Conservation (phyloP, 192 early-diverging fungal genomes). For the Chytriomyces sp. region DNA sequence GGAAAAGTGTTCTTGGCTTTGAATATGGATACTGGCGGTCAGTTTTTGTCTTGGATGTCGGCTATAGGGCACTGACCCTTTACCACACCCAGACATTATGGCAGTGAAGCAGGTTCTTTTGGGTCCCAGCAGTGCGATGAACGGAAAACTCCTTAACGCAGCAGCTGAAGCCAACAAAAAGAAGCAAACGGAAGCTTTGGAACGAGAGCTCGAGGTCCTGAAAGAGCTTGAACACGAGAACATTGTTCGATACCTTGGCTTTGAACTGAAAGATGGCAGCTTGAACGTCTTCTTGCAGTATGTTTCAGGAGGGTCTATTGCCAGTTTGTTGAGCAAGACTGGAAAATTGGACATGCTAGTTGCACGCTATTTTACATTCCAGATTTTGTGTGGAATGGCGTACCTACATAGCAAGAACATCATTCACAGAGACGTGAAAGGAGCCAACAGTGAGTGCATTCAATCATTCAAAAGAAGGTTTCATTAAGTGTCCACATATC, state of each 20-base stretch:
- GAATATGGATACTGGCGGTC: constrained; percentile 85
- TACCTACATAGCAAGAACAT: constrained; percentile 77
- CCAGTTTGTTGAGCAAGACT: constrained; percentile 73
- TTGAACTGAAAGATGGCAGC: constrained; percentile 64
- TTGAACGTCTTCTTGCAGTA: constrained; percentile 98
- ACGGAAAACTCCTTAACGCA: background rate
- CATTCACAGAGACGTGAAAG: constrained; percentile 88
- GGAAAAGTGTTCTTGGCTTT: constrained; percentile 91
- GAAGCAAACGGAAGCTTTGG: constrained; percentile 70
- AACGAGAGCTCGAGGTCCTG: constrained; percentile 85
- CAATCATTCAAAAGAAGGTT: background rate
- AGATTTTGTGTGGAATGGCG: constrained; percentile 81
- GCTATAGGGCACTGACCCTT: too few species aligned
- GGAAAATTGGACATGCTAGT: constrained; percentile 89
- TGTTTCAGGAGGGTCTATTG: constrained; percentile 89
- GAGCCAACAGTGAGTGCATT: constrained; percentile 76
- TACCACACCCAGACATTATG: constrained; percentile 91
- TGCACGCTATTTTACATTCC: constrained; percentile 77
- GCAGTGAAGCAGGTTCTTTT: constrained; percentile 93
- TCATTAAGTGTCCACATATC: background rate
- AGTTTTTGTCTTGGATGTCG: too few species aligned
- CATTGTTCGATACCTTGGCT: constrained; percentile 84
- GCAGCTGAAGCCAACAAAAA: constrained; percentile 3
- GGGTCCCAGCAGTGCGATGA: constrained; percentile 1
- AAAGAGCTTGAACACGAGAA: constrained; percentile 77